Evolutionary conservation across 768 basidiomycete genomes (phyloP), one percentile per base, ranked within the genome.

Genomic region (Hysterangium stoloniferum): DNA sequence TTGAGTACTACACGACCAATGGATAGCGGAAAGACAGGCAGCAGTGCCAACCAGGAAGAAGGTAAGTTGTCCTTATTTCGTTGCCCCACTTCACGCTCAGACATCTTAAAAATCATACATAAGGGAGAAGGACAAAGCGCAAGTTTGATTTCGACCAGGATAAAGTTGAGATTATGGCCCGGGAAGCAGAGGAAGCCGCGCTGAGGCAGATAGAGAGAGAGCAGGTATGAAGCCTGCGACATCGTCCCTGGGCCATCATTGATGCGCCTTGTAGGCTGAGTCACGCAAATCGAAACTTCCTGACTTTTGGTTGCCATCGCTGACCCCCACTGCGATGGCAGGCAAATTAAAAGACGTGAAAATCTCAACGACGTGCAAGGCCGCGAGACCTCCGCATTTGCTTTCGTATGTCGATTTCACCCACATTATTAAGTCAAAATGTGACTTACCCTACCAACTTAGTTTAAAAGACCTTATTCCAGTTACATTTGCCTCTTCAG

Each of bases 261-360:
- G 28, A 36, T 15, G 29, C 29, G 8, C 31, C 17, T 35, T 40
- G 17, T 9, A 73, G 64, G 84, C 85, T 0, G 91, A 92, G 55
- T 77, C 84, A 3, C 69, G 95, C 51, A 87, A 84, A 53, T 77
- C 80, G 53, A 96, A 97, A 64, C 76, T 98, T 2, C 93, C 96
- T 2, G 93, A 96, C 59, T 99, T 96, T 64, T 99, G 96, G 96
- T 73, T 99, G 33, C 93, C 93, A 2, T 92, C 88, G 0, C 68
- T 97, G 22, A 93, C 94, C 0, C 94, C 94, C 0, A 94, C 75
- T 73, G 8, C 83, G 1, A 73, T 24, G 19, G 29, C 37, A 27
- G 43, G 32, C 7, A 84, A 83, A 3, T 66, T 92, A 36, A 74
- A 77, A 57, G 89, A 93, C 58, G 76, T 93, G 29, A 92, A 92